Evolutionary conservation across 2,329 filamentous ascomycete genomes (phyloP).

Genomic region (Phialocephala subalpina): DNA sequence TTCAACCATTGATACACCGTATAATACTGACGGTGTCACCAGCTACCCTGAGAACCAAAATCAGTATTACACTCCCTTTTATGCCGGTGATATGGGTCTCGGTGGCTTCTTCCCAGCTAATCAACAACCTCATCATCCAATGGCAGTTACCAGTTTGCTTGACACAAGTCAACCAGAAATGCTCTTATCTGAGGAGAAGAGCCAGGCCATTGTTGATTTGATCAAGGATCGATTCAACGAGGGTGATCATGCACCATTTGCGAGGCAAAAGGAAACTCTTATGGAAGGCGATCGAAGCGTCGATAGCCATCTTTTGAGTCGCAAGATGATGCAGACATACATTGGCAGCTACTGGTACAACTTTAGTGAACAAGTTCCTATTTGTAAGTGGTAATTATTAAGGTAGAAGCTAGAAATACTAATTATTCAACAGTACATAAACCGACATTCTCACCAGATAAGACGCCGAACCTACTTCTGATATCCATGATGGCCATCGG

Average conservation of each 20-base stretch:
- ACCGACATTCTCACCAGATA: conserved; percentile 89
- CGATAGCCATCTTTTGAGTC: conserved; percentile 74
- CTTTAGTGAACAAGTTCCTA: conserved; percentile 93
- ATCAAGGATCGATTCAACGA: conserved; percentile 86
- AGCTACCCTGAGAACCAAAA: conserved; percentile 63
- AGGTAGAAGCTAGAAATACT: conserved; percentile 18
- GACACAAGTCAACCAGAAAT: conserved; percentile 83
- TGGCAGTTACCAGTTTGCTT: conserved; percentile 87
- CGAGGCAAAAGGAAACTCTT: conserved; percentile 78
- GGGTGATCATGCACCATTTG: conserved; percentile 75
- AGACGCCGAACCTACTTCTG: conserved; percentile 83
- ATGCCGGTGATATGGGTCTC: conserved; percentile 55
- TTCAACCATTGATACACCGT: not conserved
- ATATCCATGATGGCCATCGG: conserved; percentile 93
- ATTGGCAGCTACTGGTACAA: conserved; percentile 94
- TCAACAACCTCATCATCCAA: conserved; percentile 72
- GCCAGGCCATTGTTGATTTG: conserved; percentile 81
- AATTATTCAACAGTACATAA: conserved; percentile 69
- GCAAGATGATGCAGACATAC: conserved; percentile 95
- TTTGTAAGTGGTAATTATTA: conserved; percentile 51
- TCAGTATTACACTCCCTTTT: conserved; percentile 58
- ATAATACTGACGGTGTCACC: conserved; percentile 27
- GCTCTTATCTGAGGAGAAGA: conserved; percentile 86
- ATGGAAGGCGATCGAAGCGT: conserved; percentile 79
- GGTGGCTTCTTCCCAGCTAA: conserved; percentile 65